A percentile compares a stretch with the other conserved stretches of the same genome.
phyloP scores from a whole-genome alignment of 805 yeast species.

The Lipomyces spencermartinsiae region DNA sequence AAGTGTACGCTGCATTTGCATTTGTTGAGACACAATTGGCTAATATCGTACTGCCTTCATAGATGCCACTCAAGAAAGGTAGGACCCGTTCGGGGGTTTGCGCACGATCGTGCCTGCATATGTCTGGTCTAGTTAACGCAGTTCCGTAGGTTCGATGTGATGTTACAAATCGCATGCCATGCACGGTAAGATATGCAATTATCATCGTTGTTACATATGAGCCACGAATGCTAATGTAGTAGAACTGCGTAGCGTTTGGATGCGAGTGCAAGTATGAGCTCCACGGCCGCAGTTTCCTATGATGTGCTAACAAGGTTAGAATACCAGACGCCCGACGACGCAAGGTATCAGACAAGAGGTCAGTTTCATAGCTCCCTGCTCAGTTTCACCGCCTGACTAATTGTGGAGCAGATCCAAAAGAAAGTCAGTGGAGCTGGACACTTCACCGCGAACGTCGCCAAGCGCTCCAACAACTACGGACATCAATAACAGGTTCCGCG shows the following conservation, averaged over 20 bases:
- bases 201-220: neutral
- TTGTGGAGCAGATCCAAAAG: conserved; percentile 8
- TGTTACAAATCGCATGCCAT: conserved; percentile 62
- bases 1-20: conserved; percentile 58
- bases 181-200: conserved; percentile 51
- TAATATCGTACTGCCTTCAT: neutral
- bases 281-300: neutral
- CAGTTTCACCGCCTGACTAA: neutral
- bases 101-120: neutral
- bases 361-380: conserved; percentile 46
- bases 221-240: neutral
- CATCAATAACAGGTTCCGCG: neutral
- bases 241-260: conserved; percentile 45
- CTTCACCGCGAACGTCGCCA: neutral
- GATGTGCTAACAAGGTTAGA: conserved; percentile 58
- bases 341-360: conserved; percentile 80
- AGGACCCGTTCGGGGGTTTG: neutral
- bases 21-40: neutral
- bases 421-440: neutral
- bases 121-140: neutral
- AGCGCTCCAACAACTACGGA: neutral
- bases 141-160: conserved; percentile 48
- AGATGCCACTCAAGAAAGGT: conserved; percentile 41
- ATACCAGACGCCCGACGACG: conserved; percentile 69
- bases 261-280: conserved; percentile 36